Conservation (phyloP, 805 yeast species). For the Saccharomycopsis guyanensis region DNA sequence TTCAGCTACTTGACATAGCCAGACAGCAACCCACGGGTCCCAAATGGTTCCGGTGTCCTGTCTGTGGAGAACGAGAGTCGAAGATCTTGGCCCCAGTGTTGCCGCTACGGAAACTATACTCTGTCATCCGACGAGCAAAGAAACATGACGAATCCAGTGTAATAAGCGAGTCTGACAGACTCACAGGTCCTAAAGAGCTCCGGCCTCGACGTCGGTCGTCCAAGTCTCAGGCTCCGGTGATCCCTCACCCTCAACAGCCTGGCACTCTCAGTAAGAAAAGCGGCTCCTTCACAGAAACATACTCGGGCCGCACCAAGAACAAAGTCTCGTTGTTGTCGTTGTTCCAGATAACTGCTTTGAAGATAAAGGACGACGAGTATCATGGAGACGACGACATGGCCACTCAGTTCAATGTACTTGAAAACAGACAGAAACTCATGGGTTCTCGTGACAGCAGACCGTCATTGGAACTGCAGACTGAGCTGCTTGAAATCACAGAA, state of each 20-base stretch:
- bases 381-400: background rate
- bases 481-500: background rate
- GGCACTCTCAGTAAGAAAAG: background rate
- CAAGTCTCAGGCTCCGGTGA: background rate
- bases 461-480: background rate
- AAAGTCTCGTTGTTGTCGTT: conserved; percentile 14
- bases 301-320: conserved; percentile 10
- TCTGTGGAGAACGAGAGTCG: conserved; percentile 4
- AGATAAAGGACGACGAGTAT: conserved; percentile 17
- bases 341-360: conserved; percentile 17
- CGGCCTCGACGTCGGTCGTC: background rate
- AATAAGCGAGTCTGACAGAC: too few relatives aligned
- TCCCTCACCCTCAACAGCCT: background rate
- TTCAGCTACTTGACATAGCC: background rate
- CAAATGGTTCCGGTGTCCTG: conserved; percentile 4
- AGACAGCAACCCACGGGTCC: background rate
- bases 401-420: conserved; percentile 6
- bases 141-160: background rate
- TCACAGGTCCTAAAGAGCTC: background rate
- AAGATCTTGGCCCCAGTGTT: conserved; percentile 12
- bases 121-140: conserved; percentile 1
- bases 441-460: background rate
- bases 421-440: background rate
- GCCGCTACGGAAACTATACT: conserved; percentile 15
- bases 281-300: conserved; percentile 1